A percentile compares a stretch with the other conserved stretches of the same genome.
phyloP scores from a whole-genome alignment of 306 rosid genomes.

The Castanea crenata region DNA sequence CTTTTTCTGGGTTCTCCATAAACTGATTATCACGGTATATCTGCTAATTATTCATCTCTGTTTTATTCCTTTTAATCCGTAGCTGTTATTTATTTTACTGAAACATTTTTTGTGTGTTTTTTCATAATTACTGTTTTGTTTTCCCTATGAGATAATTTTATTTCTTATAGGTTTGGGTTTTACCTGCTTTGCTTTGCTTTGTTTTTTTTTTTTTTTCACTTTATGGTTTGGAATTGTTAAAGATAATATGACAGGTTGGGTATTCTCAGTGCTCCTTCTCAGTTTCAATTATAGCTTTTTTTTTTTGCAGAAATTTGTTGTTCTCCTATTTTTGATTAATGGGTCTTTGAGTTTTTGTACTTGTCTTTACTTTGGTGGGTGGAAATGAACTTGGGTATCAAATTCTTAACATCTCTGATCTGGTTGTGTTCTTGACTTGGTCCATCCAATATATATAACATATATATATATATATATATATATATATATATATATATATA shows the following conservation, averaged over 20 bases:
- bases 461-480: no score
- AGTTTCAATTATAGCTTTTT: background rate
- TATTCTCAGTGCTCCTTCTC: background rate
- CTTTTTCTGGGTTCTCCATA: slow-evolving; percentile 5
- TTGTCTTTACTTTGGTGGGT: background rate
- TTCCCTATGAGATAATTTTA: background rate
- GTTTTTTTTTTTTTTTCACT: background rate
- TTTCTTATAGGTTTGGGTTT: background rate
- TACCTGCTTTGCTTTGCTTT: background rate
- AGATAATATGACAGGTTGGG: background rate
- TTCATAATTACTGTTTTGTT: background rate
- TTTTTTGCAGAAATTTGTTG: background rate
- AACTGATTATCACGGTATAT: slow-evolving; percentile 12
- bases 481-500: no score
- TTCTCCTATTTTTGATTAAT: background rate
- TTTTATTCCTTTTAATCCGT: background rate
- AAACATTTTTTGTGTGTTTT: background rate
- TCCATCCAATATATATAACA: background rate
- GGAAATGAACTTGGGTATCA: background rate
- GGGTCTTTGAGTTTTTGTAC: background rate
- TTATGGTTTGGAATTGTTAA: background rate
- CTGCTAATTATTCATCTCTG: background rate
- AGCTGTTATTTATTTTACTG: background rate
- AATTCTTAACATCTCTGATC: background rate
- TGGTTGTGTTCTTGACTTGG: background rate